Evolutionary conservation across 129 eudicot species (phyloP).

Genomic region (Saussurea involucrata): DNA sequence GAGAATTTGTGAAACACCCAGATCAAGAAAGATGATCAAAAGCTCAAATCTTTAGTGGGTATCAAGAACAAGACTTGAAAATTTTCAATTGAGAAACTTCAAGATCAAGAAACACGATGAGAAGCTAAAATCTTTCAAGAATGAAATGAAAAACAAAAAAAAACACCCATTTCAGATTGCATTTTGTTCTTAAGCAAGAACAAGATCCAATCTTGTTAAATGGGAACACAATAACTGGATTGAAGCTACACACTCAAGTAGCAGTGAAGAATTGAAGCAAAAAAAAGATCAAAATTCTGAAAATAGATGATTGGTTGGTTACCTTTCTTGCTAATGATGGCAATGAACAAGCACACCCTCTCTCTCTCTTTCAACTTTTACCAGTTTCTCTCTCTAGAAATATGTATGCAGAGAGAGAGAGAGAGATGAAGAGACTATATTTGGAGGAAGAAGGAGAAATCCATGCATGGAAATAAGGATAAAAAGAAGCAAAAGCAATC

Average conservation of each 20-base stretch:
- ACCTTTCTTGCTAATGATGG: slow-evolving; percentile 63
- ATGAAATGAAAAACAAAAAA: background rate
- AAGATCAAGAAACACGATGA: slow-evolving; percentile 12
- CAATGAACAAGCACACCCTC: slow-evolving; percentile 40
- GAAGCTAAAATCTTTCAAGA: background rate
- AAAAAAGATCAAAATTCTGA: background rate
- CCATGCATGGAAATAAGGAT: slow-evolving; percentile 94
- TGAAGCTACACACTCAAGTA: slow-evolving; percentile 24
- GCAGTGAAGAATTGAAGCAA: slow-evolving; percentile 23
- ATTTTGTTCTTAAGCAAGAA: slow-evolving; percentile 13
- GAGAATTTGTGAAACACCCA: slow-evolving; percentile 10
- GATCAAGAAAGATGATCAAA: slow-evolving; percentile 38
- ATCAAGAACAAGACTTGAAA: background rate
- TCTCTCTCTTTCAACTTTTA: slow-evolving; percentile 23
- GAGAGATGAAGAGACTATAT: slow-evolving; percentile 28
- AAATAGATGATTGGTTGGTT: slow-evolving; percentile 23
- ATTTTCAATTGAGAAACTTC: background rate
- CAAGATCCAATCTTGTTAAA: slow-evolving; percentile 37
- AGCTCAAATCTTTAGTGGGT: slow-evolving; percentile 32
- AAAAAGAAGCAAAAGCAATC: slow-evolving; percentile 63
- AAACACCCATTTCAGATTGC: slow-evolving; percentile 18
- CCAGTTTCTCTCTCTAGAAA: slow-evolving; percentile 27
- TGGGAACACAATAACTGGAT: slow-evolving; percentile 4
- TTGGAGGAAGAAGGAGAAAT: slow-evolving; percentile 73
- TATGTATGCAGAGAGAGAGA: slow-evolving; percentile 5